These are phyloP conservation scores for Podochytrium sp. DNA, from an alignment of 192 early-diverging fungal species.

Conservation along the genomic window DNA sequence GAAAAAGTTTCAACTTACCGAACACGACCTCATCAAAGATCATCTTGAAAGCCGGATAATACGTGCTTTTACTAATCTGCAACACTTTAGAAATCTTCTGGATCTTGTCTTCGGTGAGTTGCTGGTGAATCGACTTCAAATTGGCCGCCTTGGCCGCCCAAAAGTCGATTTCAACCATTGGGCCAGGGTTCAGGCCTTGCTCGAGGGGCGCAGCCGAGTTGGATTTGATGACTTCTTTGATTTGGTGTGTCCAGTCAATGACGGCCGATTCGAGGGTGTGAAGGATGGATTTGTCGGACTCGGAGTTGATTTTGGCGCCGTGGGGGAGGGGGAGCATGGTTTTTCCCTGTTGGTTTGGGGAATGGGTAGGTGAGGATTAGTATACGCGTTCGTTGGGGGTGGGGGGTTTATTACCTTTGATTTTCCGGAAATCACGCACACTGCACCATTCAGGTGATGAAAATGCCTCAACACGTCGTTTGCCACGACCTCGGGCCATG, in stretches of 20 bases:
- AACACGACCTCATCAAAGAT: constrained; percentile 69
- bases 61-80: constrained; percentile 65
- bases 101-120: constrained; percentile 67
- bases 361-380: not conserved
- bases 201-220: constrained; percentile 64
- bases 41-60: constrained; percentile 68
- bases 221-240: constrained; percentile 67
- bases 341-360: constrained; percentile 53
- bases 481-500: constrained; percentile 72
- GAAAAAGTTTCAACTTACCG: constrained; percentile 44
- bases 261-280: constrained; percentile 70
- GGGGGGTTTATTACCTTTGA: constrained; percentile 58
- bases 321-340: constrained; percentile 70
- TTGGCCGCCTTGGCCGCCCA: constrained; percentile 72
- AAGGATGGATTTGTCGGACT: constrained; percentile 54
- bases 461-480: constrained; percentile 69
- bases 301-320: constrained; percentile 53
- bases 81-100: constrained; percentile 62
- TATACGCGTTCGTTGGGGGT: too few species aligned
- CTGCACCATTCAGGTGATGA: constrained; percentile 66
- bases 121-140: constrained; percentile 63
- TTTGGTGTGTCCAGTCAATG: constrained; percentile 74
- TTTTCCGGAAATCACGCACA: constrained; percentile 69
- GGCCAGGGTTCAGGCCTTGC: constrained; percentile 66
- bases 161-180: constrained; percentile 70